Percentiles rank a stretch among this genome's conserved stretches.
Evolutionary conservation across 768 basidiomycete species (phyloP).

Genomic region (Solioccasus polychromus): DNA sequence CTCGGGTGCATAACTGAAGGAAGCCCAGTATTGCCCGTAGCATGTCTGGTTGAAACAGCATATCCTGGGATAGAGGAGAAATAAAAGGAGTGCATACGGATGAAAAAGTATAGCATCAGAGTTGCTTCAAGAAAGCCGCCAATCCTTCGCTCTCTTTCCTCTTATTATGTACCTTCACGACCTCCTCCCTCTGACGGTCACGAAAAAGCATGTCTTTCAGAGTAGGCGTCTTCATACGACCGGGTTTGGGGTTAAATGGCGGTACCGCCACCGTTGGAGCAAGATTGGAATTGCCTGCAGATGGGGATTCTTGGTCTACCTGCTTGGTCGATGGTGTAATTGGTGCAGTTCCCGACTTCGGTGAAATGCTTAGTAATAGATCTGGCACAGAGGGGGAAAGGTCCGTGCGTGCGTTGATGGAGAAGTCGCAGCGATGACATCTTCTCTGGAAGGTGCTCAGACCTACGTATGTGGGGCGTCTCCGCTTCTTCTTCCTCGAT

Average conservation of each 20-base stretch:
- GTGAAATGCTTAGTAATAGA: neutral
- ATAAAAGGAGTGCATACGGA: neutral
- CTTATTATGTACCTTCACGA: slow-evolving; percentile 18
- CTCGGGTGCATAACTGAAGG: too few species aligned
- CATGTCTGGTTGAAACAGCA: too few species aligned
- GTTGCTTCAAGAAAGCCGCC: slow-evolving; percentile 44
- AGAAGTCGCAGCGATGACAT: slow-evolving; percentile 23
- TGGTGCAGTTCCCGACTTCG: neutral
- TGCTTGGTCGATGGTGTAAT: neutral
- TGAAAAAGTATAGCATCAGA: slow-evolving; percentile 4
- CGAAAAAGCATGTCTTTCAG: slow-evolving; percentile 64
- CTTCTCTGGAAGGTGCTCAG: slow-evolving; percentile 7
- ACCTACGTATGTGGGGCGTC: slow-evolving; percentile 1
- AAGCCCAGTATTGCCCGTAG: too few species aligned
- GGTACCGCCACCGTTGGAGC: slow-evolving; percentile 2
- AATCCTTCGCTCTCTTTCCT: slow-evolving; percentile 38
- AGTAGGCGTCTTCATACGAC: slow-evolving; percentile 36
- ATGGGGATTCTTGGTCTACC: neutral
- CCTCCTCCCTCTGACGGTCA: slow-evolving; percentile 48
- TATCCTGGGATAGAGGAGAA: too few species aligned
- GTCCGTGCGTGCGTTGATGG: neutral
- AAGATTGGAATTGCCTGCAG: neutral
- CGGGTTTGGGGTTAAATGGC: slow-evolving; percentile 41
- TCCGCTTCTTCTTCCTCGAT: slow-evolving; percentile 22
- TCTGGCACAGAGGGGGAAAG: neutral